Conservation (phyloP, 306 rosid genomes). For the Citrullus amarus region DNA sequence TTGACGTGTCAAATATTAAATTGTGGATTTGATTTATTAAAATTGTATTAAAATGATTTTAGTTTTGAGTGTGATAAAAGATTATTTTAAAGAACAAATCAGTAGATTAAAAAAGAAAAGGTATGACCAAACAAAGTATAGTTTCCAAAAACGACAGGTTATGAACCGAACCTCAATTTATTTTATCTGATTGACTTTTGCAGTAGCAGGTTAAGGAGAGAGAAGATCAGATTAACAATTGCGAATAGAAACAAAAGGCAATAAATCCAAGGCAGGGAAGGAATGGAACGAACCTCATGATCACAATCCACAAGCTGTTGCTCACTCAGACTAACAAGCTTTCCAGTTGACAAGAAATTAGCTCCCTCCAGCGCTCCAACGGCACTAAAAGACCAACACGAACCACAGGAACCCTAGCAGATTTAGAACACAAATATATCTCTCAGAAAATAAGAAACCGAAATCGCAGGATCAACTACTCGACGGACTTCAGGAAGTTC, state of each 20-base stretch:
- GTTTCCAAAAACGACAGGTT: background rate
- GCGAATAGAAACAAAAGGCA: background rate
- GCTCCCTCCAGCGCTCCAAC: constrained; percentile 94
- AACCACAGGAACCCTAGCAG: constrained; percentile 76
- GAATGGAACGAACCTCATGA: constrained; percentile 49
- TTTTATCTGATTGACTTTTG: background rate
- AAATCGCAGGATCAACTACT: background rate
- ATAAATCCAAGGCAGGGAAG: background rate
- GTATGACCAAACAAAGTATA: background rate
- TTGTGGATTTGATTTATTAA: too few relatives aligned
- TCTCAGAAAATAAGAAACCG: background rate
- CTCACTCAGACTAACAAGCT: constrained; percentile 69
- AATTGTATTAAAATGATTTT: background rate
- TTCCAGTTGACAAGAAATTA: constrained; percentile 53
- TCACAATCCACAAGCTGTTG: constrained; percentile 99
- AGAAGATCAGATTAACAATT: background rate
- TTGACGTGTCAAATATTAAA: too few relatives aligned
- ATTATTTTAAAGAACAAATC: background rate
- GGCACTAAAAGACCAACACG: constrained; percentile 93
- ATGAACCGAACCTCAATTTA: background rate
- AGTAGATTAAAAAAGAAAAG: background rate
- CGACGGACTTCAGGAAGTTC: background rate
- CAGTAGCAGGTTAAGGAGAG: background rate
- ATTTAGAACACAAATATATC: background rate
- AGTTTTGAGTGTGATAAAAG: too few relatives aligned